phyloP scores from a whole-genome alignment of 352 stramenopile species.

The Phytophthora pisi region DNA sequence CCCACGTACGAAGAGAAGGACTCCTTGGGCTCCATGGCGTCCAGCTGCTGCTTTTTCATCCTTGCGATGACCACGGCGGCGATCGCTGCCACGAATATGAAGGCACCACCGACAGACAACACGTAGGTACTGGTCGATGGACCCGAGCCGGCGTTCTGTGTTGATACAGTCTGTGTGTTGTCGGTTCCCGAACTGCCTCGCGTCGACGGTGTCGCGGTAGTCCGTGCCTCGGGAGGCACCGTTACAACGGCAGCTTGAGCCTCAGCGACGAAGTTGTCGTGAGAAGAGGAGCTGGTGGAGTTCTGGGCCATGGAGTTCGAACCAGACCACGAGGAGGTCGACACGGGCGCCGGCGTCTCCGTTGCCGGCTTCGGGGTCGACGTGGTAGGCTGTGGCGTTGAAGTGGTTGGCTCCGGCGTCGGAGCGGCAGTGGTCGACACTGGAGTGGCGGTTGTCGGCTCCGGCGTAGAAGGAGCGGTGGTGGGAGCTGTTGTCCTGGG shows the following conservation, averaged over 20 bases:
- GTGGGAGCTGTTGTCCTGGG: constrained; percentile 1
- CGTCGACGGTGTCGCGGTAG: constrained; percentile 3
- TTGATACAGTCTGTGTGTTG: constrained; percentile 10
- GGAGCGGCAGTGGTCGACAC: constrained; percentile 8
- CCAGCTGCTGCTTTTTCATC: constrained; percentile 59
- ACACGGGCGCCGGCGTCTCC: constrained; percentile 1
- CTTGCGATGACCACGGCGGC: constrained; percentile 43
- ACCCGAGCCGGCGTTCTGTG: constrained; percentile 5
- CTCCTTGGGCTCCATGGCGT: constrained; percentile 39
- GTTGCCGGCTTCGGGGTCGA: constrained; percentile 5
- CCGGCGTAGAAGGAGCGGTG: constrained; percentile 1
- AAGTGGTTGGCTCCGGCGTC: constrained; percentile 17
- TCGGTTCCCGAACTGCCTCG: constrained; percentile 4
- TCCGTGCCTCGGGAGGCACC: constrained; percentile 10
- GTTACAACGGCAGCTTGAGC: constrained; percentile 10
- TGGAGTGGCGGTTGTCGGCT: constrained; percentile 1
- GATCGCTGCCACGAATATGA: constrained; percentile 26
- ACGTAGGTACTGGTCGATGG: constrained; percentile 10
- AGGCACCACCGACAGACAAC: constrained; percentile 12
- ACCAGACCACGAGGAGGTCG: constrained; percentile 7
- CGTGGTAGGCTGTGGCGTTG: constrained; percentile 18
- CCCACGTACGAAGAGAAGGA: constrained; percentile 24
- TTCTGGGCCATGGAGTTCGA: background rate
- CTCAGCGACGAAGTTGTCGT: constrained; percentile 5
- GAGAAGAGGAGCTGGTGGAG: constrained; percentile 20